Conservation (phyloP, 1,284 basidiomycete species). For the Trichosporon sp. region DNA sequence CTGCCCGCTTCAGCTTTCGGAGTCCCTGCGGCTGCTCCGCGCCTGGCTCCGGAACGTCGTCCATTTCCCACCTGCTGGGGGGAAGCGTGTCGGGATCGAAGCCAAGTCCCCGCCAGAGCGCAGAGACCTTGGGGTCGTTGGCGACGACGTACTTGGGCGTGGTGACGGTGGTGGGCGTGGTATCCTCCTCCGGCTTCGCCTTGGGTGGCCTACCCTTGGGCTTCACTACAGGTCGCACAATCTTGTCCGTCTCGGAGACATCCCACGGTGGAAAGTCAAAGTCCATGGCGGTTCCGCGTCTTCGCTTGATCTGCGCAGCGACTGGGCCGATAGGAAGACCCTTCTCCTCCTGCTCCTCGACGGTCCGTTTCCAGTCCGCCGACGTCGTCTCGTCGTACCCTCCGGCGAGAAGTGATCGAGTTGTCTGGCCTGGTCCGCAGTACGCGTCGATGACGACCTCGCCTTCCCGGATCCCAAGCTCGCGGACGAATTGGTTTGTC, state of each 20-base stretch:
- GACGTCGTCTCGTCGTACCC: constrained; percentile 21
- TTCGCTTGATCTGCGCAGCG: neutral
- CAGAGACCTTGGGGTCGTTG: constrained; percentile 26
- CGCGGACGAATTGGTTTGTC: constrained; percentile 34
- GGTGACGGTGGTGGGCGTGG: neutral
- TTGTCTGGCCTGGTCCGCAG: constrained; percentile 29
- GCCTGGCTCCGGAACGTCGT: neutral
- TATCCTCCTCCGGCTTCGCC: neutral
- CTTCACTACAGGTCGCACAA: neutral
- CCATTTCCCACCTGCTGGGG: constrained; percentile 9
- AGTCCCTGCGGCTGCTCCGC: neutral
- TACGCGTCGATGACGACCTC: constrained; percentile 43
- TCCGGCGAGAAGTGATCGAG: constrained; percentile 34
- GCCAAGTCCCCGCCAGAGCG: constrained; percentile 25
- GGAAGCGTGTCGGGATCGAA: constrained; percentile 13
- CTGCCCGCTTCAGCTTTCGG: neutral
- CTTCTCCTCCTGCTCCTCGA: neutral
- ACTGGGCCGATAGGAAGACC: neutral
- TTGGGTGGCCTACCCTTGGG: neutral
- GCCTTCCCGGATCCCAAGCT: constrained; percentile 27
- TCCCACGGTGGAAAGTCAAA: constrained; percentile 16
- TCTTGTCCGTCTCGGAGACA: neutral
- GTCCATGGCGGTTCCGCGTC: neutral
- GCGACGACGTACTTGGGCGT: constrained; percentile 28
- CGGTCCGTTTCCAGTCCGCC: constrained; percentile 18